These are phyloP conservation scores for Xylaria flabelliformis DNA, from an alignment of 495 filamentous ascomycete genomes.

Conservation along the genomic window DNA sequence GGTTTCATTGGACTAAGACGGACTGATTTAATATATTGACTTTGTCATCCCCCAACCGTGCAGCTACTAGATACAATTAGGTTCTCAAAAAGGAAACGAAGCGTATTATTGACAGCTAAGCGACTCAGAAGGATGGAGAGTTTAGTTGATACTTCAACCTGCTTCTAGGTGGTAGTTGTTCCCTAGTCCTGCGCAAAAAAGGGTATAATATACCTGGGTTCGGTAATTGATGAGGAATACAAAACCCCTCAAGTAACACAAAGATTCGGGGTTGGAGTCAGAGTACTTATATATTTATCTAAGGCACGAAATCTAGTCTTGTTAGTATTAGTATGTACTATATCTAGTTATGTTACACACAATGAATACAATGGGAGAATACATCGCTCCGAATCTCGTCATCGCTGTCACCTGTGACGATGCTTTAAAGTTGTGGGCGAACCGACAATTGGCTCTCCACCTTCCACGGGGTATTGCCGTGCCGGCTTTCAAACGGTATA, in stretches of 20 bases:
- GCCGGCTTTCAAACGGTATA: slow-evolving; percentile 24
- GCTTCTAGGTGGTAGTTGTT: not conserved
- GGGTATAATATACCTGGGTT: not conserved
- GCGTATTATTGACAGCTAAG: not conserved
- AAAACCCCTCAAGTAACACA: not conserved
- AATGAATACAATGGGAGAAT: slow-evolving; percentile 1
- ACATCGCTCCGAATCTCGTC: not conserved
- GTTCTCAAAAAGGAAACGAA: not conserved
- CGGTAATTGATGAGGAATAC: too few relatives aligned
- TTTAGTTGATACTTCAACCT: not conserved
- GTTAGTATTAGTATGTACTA: not conserved
- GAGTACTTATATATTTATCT: not conserved
- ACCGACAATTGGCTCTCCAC: not conserved
- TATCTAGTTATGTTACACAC: not conserved
- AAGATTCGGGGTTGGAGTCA: not conserved
- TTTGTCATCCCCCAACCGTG: not conserved
- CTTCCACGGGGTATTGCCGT: slow-evolving; percentile 21
- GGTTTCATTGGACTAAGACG: not conserved
- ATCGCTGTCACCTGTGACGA: not conserved
- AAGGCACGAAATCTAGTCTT: not conserved
- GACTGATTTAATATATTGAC: not conserved
- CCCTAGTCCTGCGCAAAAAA: not conserved
- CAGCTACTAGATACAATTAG: not conserved
- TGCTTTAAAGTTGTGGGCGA: slow-evolving; percentile 7
- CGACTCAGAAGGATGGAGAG: not conserved